Conservation (phyloP, 2,329 filamentous ascomycete genomes). For the Fusarium nematophilum region DNA sequence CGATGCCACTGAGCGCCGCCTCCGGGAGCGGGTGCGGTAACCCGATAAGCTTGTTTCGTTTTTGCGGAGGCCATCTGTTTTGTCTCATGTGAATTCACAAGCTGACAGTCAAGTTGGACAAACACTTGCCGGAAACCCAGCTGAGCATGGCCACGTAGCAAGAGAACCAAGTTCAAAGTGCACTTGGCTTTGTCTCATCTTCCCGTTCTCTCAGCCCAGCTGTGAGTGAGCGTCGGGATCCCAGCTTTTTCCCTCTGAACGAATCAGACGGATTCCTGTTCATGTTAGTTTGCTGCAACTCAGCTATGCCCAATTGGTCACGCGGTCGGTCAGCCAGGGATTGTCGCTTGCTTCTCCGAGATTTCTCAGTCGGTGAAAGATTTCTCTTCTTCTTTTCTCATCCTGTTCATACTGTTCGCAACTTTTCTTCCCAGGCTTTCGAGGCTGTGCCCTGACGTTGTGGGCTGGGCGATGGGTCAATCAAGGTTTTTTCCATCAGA, state of each 20-base stretch:
- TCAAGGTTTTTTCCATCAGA: conserved; percentile 27
- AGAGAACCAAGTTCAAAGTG: background rate
- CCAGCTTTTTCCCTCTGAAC: background rate
- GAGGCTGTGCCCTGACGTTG: conserved; percentile 23
- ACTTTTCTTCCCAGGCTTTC: conserved; percentile 14
- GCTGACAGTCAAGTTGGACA: conserved; percentile 14
- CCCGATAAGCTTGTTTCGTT: conserved; percentile 37
- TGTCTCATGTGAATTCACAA: conserved; percentile 3
- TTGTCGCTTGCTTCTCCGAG: conserved; percentile 3
- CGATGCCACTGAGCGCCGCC: conserved; percentile 6
- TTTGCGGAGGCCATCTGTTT: conserved; percentile 12
- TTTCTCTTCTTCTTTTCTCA: background rate
- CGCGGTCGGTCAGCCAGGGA: conserved; percentile 14
- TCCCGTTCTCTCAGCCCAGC: conserved; percentile 4
- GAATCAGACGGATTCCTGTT: conserved; percentile 12
- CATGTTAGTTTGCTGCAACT: conserved; percentile 24
- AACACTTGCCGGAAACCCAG: conserved; percentile 7
- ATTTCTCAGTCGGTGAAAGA: background rate
- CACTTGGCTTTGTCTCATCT: conserved; percentile 6
- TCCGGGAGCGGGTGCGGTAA: conserved; percentile 26
- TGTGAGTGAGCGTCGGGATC: background rate
- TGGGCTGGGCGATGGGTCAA: conserved; percentile 26
- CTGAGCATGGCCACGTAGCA: conserved; percentile 23
- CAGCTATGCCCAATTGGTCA: conserved; percentile 16
- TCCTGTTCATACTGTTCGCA: conserved; percentile 34